Percentiles rank a stretch among this genome's conserved stretches.
Conservation (phyloP, 1,284 basidiomycete species). For the Austroboletus rostrupii region DNA sequence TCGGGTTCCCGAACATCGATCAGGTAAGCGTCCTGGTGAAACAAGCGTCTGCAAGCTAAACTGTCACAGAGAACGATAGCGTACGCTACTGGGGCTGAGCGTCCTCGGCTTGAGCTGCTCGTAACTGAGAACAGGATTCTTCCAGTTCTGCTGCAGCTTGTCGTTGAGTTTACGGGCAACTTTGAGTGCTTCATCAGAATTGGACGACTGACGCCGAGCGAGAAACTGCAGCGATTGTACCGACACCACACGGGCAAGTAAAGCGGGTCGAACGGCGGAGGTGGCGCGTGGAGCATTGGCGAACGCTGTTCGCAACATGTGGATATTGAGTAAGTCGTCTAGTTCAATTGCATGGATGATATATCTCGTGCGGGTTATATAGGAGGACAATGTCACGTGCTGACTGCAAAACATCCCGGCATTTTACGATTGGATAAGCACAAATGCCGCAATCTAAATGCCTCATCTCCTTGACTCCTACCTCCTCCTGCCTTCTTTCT, state of each 20-base stretch:
- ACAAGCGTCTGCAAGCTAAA: background rate
- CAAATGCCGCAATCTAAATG: conserved; percentile 27
- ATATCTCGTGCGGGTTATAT: no score
- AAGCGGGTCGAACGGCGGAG: conserved; percentile 5
- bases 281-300: conserved; percentile 13
- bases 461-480: background rate
- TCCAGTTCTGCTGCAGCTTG: conserved; percentile 65
- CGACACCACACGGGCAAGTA: conserved; percentile 2
- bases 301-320: conserved; percentile 27
- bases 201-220: conserved; percentile 23
- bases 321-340: background rate
- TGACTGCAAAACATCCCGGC: conserved; percentile 2
- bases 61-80: conserved; percentile 26
- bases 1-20: conserved; percentile 94
- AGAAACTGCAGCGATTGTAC: conserved; percentile 11
- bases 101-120: conserved; percentile 84
- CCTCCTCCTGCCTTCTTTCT: no score
- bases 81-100: conserved; percentile 73
- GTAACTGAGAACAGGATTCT: conserved; percentile 68
- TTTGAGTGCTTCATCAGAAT: conserved; percentile 32
- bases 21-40: conserved; percentile 67
- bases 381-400: no score
- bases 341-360: background rate
- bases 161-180: conserved; percentile 41
- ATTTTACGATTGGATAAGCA: conserved; percentile 27